Base-by-base conservation (phyloP, 768 basidiomycete species). In the Pulveroboletus frians region DNA sequence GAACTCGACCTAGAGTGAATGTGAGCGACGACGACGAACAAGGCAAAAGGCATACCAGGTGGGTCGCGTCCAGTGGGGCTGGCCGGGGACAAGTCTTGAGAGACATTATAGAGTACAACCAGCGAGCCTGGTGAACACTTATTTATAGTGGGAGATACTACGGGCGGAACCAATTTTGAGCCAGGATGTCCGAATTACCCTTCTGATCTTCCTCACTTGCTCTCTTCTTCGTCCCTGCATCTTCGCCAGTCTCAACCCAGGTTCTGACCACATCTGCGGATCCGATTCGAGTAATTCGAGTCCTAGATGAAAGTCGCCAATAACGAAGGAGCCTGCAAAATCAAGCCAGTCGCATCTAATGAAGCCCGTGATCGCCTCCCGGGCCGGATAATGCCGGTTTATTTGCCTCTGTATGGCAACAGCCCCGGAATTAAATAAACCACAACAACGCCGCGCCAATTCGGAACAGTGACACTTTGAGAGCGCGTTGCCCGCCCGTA, bases 1-100 rank as follows among this genome's bases (percentile, higher is more conserved):
- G 23, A 73, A 76, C 29, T 76, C 72, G 18, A 75, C 68, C 74
- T 76, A 45, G 6, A 20, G 26, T 15, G 10, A 31, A 18, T 9
- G 37, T 53, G 34, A 54, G 54, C 34, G 21, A 11, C 20, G 45
- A 44, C 21, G 44, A 35, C 14, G 37, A 32, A 31, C 1, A 32
- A 26, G 18, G 17, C 2, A 23, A 32, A 32, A 15, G 20, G 18
- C 43, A 0, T 49, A 66, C 64, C 34, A 61, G 32, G 21, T 58
- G 7, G 21, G 50, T 40, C 35, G 34, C 21, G 44, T 57, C 14
- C 21, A 26, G 17, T 30, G 15, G 5, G 23, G 5, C 34, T 14
- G 27, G 20, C 9, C 8, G 20, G 4, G 26, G 15, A 14, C 10
- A 35, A 29, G 32, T 62, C 35, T 34, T 18, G 36, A 9, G 27